Percentiles rank a stretch among this genome's conserved stretches.
Conservation (phyloP, 2,329 filamentous ascomycete species). For the Paracoccidioides brasiliensis region DNA sequence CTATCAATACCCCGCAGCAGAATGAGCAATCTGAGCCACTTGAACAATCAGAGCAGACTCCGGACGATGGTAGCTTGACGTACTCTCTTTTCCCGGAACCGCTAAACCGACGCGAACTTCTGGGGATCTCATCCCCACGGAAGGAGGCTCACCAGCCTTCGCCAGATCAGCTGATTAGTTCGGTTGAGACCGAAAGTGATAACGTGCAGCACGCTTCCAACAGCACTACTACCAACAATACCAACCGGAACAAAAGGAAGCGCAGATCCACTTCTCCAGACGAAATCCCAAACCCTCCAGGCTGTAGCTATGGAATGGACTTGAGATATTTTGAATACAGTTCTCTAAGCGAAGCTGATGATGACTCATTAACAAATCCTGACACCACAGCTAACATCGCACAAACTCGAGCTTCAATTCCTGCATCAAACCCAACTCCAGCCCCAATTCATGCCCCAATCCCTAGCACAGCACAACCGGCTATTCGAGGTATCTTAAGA, state of each 20-base stretch:
- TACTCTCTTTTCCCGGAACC: constrained; percentile 19
- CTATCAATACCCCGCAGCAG: neutral
- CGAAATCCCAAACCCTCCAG: constrained; percentile 29
- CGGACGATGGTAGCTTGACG: constrained; percentile 11
- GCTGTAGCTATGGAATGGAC: constrained; percentile 30
- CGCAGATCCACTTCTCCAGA: constrained; percentile 22
- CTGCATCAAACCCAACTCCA: neutral
- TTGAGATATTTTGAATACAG: constrained; percentile 26
- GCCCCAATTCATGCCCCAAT: neutral
- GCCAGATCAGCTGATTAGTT: neutral
- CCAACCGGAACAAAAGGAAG: constrained; percentile 24
- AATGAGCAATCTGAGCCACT: constrained; percentile 7
- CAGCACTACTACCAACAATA: neutral
- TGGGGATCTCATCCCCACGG: neutral
- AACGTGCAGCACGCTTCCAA: neutral
- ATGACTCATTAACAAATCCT: constrained; percentile 5
- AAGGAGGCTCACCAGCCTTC: neutral
- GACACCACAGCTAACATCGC: neutral
- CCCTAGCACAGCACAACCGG: neutral
- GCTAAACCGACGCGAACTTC: constrained; percentile 11
- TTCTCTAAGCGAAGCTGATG: constrained; percentile 21
- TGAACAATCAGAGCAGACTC: constrained; percentile 4
- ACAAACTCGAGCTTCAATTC: neutral
- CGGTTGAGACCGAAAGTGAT: neutral
- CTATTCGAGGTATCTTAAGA: constrained; percentile 8